These are phyloP conservation scores for Capronia epimyces DNA, from an alignment of 2,329 filamentous ascomycete species.

Conservation along the genomic window DNA sequence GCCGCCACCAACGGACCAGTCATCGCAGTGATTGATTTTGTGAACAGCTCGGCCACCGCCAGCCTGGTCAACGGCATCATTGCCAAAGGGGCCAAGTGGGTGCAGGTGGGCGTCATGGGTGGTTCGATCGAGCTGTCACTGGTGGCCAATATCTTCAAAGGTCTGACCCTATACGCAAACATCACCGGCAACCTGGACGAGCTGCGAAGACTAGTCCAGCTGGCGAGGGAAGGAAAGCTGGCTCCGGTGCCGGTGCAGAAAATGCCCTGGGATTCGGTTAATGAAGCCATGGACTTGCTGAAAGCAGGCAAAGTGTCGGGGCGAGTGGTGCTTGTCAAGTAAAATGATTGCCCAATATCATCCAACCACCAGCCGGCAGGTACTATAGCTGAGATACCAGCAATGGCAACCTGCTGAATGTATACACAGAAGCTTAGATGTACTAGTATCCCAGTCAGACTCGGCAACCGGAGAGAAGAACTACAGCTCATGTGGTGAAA, in stretches of 20 bases:
- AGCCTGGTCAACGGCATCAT: constrained; percentile 3
- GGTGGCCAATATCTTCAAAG: constrained; percentile 8
- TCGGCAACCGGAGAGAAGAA: too few species aligned
- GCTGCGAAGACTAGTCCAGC: constrained; percentile 5
- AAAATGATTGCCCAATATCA: background rate
- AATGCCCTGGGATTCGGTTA: constrained; percentile 11
- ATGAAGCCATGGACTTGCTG: constrained; percentile 18
- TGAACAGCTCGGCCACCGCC: constrained; percentile 20
- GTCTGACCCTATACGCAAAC: constrained; percentile 11
- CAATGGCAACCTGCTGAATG: too few species aligned
- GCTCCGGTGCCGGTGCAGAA: constrained; percentile 9
- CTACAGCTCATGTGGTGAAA: too few species aligned
- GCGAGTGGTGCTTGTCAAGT: constrained; percentile 11
- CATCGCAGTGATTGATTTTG: constrained; percentile 19
- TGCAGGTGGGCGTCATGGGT: constrained; percentile 21
- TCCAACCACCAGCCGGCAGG: too few species aligned
- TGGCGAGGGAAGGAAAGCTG: constrained; percentile 14
- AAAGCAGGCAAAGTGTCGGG: constrained; percentile 16
- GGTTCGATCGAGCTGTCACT: constrained; percentile 18
- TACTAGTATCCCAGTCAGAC: too few species aligned
- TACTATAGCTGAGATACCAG: too few species aligned
- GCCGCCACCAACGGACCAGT: constrained; percentile 10
- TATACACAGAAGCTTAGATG: too few species aligned
- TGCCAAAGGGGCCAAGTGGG: constrained; percentile 19
- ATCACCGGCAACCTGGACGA: constrained; percentile 14